Evolutionary conservation across 306 rosid genomes (phyloP).

Genomic region (Rubus idaeus): DNA sequence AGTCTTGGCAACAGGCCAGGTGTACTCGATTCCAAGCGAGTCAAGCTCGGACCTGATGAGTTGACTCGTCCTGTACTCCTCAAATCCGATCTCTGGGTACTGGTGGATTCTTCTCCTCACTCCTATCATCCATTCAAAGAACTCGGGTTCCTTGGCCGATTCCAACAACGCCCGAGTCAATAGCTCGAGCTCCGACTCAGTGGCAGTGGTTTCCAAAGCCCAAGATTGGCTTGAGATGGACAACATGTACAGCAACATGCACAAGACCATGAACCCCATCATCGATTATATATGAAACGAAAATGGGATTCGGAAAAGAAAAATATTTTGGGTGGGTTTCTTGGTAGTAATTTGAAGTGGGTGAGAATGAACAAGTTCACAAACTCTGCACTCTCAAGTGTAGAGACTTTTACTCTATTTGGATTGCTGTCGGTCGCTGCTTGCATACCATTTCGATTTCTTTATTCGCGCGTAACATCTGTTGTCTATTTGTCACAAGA

Average conservation of each 20-base stretch:
- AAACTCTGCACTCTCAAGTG: too few relatives aligned
- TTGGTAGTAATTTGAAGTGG: background rate
- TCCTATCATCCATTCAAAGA: slow-evolving; percentile 41
- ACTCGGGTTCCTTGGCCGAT: slow-evolving; percentile 37
- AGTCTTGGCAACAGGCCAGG: slow-evolving; percentile 44
- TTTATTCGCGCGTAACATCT: background rate
- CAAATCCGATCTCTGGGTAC: slow-evolving; percentile 42
- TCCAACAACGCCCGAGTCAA: slow-evolving; percentile 27
- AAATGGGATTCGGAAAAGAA: background rate
- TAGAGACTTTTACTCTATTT: too few relatives aligned
- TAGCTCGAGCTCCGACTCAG: slow-evolving; percentile 28
- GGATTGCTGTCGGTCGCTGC: too few relatives aligned
- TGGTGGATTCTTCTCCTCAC: slow-evolving; percentile 47
- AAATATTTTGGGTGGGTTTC: background rate
- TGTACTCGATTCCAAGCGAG: slow-evolving; percentile 34
- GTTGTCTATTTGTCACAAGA: background rate
- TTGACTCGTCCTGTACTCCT: slow-evolving; percentile 40
- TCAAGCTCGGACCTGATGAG: slow-evolving; percentile 48
- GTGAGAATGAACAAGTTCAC: background rate
- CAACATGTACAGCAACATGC: background rate
- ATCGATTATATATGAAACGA: background rate
- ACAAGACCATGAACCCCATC: background rate
- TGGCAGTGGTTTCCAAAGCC: background rate
- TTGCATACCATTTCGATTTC: too few relatives aligned
- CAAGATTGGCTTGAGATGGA: background rate